A percentile compares a stretch with the other conserved stretches of the same genome.
These are phyloP conservation scores for Globisporangium mamillatum DNA, from an alignment of 352 stramenopile genomes.

Conservation along the genomic window DNA sequence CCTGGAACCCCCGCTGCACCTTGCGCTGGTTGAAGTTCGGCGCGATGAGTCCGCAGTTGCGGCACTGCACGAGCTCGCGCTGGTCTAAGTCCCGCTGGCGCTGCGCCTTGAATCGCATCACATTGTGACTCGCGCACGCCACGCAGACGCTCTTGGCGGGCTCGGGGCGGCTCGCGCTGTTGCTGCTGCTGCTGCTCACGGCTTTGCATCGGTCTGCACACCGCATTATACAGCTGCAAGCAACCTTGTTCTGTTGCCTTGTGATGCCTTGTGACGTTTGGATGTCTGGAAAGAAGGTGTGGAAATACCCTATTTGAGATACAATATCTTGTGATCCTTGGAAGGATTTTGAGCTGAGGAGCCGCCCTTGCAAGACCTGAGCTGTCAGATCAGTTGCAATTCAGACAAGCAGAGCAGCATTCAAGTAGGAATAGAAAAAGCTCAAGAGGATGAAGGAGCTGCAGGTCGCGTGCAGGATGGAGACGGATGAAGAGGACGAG, in stretches of 20 bases:
- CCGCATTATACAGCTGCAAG: background rate
- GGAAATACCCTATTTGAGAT: background rate
- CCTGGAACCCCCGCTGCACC: slow-evolving; percentile 17
- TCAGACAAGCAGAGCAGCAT: background rate
- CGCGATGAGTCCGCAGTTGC: slow-evolving; percentile 45
- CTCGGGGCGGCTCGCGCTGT: slow-evolving; percentile 6
- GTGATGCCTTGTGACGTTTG: no score
- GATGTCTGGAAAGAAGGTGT: no score
- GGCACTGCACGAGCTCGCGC: slow-evolving; percentile 34
- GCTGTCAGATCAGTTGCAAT: slow-evolving; percentile 9
- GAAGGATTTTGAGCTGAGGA: background rate
- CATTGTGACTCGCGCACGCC: slow-evolving; percentile 44
- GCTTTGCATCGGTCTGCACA: slow-evolving; percentile 6
- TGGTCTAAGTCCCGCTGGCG: background rate
- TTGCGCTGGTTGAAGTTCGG: slow-evolving; percentile 43
- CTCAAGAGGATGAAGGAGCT: slow-evolving; percentile 14
- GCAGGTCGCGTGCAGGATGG: slow-evolving; percentile 3
- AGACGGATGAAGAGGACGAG: slow-evolving; percentile 39
- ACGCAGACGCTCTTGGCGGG: slow-evolving; percentile 44
- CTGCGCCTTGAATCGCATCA: slow-evolving; percentile 13
- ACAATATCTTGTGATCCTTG: background rate
- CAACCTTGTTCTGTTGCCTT: no score
- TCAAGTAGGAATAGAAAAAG: no score
- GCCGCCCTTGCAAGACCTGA: background rate
- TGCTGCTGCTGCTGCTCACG: slow-evolving; percentile 4